Evolutionary conservation across 2,329 filamentous ascomycete genomes (phyloP).

Genomic region (Claviceps pazoutovae): DNA sequence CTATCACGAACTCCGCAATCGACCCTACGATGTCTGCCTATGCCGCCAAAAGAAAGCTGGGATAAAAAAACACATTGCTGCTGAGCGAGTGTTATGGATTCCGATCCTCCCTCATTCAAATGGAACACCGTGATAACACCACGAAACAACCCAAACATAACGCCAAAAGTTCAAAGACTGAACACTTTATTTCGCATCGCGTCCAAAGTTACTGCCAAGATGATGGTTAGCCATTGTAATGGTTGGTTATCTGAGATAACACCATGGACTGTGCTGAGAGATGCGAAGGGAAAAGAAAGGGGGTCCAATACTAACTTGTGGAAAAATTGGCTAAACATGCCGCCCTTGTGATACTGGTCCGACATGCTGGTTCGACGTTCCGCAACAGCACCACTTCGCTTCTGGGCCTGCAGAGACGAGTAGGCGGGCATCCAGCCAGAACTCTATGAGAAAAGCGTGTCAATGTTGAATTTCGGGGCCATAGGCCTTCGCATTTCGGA

Average conservation of each 20-base stretch:
- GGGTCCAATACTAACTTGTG: constrained; percentile 30
- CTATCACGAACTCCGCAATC: too few species aligned
- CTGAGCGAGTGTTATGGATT: too few species aligned
- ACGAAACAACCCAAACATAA: too few species aligned
- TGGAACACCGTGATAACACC: too few species aligned
- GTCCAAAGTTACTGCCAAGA: constrained; percentile 19
- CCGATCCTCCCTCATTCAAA: too few species aligned
- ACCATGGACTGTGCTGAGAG: too few species aligned
- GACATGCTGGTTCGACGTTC: constrained; percentile 41
- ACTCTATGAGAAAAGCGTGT: constrained; percentile 17
- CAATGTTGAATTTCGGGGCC: too few species aligned
- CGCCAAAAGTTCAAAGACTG: not conserved
- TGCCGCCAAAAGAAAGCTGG: too few species aligned
- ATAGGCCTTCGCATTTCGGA: too few species aligned
- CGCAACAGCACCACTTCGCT: constrained; percentile 30
- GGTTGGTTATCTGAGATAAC: not conserved
- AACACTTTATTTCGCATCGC: constrained; percentile 14
- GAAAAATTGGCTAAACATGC: constrained; percentile 42
- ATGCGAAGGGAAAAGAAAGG: not conserved
- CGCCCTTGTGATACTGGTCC: constrained; percentile 35
- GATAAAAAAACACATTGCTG: too few species aligned
- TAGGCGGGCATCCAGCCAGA: constrained; percentile 34
- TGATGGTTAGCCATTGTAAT: not conserved
- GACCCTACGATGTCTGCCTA: too few species aligned
- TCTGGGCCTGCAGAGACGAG: constrained; percentile 36